phyloP scores from a whole-genome alignment of 345 rosid species.

The Syzygium aromaticum region DNA sequence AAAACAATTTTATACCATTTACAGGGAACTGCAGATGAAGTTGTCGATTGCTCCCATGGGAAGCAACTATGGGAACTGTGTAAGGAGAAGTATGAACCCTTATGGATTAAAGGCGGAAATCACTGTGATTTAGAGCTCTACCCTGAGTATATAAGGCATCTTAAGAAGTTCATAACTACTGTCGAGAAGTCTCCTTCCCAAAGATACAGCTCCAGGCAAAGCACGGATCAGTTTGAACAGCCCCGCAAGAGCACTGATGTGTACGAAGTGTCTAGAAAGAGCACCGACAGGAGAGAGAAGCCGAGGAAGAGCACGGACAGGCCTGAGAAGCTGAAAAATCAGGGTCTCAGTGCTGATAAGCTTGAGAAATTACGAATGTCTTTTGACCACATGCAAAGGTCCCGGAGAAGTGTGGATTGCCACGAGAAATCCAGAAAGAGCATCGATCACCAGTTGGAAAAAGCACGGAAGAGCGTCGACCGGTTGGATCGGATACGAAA shows the following conservation, averaged over 20 bases:
- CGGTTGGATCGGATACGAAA: conserved; percentile 65
- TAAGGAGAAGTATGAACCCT: conserved; percentile 83
- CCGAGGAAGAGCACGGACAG: conserved; percentile 83
- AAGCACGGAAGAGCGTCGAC: conserved; percentile 81
- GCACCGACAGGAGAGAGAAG: conserved; percentile 75
- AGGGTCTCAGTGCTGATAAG: conserved; percentile 40
- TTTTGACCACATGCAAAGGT: conserved; percentile 69
- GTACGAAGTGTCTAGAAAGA: conserved; percentile 65
- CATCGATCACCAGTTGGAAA: conserved; percentile 66
- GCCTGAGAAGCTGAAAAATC: conserved; percentile 52
- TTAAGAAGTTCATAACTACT: conserved; percentile 81
- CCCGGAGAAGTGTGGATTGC: conserved; percentile 85
- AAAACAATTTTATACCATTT: neutral
- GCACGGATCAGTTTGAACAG: conserved; percentile 49
- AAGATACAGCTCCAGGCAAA: conserved; percentile 55
- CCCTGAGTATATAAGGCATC: conserved; percentile 86
- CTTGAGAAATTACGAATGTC: conserved; percentile 38
- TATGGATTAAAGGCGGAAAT: conserved; percentile 93
- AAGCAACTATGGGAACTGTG: conserved; percentile 94
- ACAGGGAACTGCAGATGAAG: conserved; percentile 96
- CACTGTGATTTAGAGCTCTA: conserved; percentile 83
- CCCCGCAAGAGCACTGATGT: conserved; percentile 51
- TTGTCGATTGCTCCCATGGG: conserved; percentile 91
- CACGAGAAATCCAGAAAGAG: conserved; percentile 77
- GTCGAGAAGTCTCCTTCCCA: conserved; percentile 75